Base-by-base conservation (phyloP, 805 yeast genomes). In the Danielia oregonensis region DNA sequence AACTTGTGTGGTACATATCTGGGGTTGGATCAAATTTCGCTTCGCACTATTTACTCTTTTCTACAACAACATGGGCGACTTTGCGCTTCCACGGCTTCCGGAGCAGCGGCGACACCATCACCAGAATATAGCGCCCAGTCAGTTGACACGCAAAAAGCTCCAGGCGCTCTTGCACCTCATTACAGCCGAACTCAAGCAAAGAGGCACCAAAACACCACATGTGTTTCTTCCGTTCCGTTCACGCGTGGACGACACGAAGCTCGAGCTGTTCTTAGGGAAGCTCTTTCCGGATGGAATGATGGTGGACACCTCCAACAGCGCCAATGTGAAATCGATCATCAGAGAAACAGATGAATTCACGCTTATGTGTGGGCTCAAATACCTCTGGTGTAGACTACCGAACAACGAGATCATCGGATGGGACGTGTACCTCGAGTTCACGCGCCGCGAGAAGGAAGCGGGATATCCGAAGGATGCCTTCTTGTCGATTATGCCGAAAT, bases 351-450 rank as follows among this genome's bases (percentile, higher is more conserved):
- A 85, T 44, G 86, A 78, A 36, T 80, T 75, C 55, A 82, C 89
- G 1, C 61, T 88, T 26, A 77, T 84, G 24, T 74, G 86, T 37
- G 82, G 82, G 1, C 64, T 88, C 39, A 87, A 86, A 54, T 88
- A 85, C 60, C 66, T 86, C 29, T 88, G 97, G 97, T 76, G 89
- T 40, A 68, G 97, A 39, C 59, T 89, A 14, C 91, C 91, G 6
- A 82, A 80, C 36, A 74, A 76, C 40, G 86, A 88, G 44, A 70
- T 88, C 19, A 78, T 88, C 28, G 93, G 95, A 0, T 87, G 95
- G 95, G 82, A 80, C 36, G 78, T 86, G 0, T 88, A 88, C 56
- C 65, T 78, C 17, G 76, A 79, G 37, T 88, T 82, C 55, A 79
- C 73, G 45, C 65, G 72, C 15, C 63, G 74, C 32, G 95, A 87